A percentile compares a stretch with the other conserved stretches of the same genome.
phyloP scores from a whole-genome alignment of 1,139 yeast genomes.

The Magnusiomyces paraingens region DNA sequence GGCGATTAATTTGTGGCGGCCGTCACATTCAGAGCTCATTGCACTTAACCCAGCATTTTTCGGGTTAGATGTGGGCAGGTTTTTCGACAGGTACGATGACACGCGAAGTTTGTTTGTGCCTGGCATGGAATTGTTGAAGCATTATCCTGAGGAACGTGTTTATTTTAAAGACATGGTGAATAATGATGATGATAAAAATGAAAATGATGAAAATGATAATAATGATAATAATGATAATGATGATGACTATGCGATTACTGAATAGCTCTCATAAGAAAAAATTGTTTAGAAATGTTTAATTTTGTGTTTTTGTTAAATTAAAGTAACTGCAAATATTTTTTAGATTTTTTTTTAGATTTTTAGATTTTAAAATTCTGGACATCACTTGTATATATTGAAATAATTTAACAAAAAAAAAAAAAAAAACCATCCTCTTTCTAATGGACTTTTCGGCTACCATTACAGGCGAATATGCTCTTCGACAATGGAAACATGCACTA shows the following conservation, averaged over 20 bases:
- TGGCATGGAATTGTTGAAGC: background rate
- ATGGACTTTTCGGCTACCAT: constrained; percentile 1
- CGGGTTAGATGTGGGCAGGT: background rate
- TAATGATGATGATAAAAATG: background rate
- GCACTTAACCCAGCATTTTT: background rate
- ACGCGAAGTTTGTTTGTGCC: background rate
- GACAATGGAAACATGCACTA: background rate
- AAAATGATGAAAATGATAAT: too few relatives aligned
- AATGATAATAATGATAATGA: too few relatives aligned
- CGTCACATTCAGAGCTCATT: background rate
- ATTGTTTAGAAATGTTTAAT: background rate
- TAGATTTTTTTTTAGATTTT: too few relatives aligned
- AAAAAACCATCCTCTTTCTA: too few relatives aligned
- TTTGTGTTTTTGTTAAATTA: background rate
- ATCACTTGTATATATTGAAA: too few relatives aligned
- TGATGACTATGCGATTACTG: background rate
- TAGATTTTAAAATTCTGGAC: too few relatives aligned
- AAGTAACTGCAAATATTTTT: background rate
- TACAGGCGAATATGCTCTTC: background rate
- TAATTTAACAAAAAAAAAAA: background rate
- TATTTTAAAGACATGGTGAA: background rate
- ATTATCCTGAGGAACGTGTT: background rate
- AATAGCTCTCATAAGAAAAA: background rate
- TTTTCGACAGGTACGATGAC: background rate
- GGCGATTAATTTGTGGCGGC: background rate